These are phyloP conservation scores for Schoenoplectus tabernaemontani DNA, from an alignment of 202 grass and related monocot genomes.

Conservation along the genomic window DNA sequence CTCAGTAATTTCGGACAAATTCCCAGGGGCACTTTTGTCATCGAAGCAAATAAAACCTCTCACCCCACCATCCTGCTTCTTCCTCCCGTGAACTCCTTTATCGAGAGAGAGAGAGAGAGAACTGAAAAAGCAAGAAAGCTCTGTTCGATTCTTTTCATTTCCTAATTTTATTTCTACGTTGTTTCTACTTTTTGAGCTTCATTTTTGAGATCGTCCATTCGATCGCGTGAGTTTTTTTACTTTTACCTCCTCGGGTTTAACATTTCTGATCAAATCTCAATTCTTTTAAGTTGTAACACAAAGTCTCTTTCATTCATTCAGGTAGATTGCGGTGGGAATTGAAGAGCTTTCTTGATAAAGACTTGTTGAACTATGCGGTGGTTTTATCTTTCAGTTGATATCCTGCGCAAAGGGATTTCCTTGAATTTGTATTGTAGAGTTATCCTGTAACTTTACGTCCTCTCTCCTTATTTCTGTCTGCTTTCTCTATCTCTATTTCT, in stretches of 20 bases:
- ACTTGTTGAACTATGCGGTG: conserved; percentile 50
- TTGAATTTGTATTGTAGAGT: conserved; percentile 83
- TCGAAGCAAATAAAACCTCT: conserved; percentile 24
- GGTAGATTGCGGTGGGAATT: conserved; percentile 1
- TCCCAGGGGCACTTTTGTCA: conserved; percentile 3
- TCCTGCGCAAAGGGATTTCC: conserved; percentile 45
- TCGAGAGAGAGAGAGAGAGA: not conserved
- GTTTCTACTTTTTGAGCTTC: conserved; percentile 3
- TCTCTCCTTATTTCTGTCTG: not conserved
- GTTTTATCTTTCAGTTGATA: conserved; percentile 52
- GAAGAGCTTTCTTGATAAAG: conserved; percentile 13
- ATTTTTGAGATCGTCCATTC: not conserved
- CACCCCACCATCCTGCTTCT: not conserved
- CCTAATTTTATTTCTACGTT: not conserved
- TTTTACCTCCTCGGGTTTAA: not conserved
- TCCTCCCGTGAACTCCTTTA: conserved; percentile 21
- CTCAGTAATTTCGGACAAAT: not conserved
- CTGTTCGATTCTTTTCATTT: conserved; percentile 12
- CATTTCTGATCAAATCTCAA: not conserved
- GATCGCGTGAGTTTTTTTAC: not conserved
- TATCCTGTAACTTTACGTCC: conserved; percentile 45
- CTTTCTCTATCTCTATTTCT: not conserved
- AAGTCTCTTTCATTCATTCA: not conserved
- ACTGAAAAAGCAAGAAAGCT: not conserved
- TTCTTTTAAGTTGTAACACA: not conserved